Evolutionary conservation across 2,329 filamentous ascomycete genomes (phyloP).

Genomic region (Furcasterigmium sp.): DNA sequence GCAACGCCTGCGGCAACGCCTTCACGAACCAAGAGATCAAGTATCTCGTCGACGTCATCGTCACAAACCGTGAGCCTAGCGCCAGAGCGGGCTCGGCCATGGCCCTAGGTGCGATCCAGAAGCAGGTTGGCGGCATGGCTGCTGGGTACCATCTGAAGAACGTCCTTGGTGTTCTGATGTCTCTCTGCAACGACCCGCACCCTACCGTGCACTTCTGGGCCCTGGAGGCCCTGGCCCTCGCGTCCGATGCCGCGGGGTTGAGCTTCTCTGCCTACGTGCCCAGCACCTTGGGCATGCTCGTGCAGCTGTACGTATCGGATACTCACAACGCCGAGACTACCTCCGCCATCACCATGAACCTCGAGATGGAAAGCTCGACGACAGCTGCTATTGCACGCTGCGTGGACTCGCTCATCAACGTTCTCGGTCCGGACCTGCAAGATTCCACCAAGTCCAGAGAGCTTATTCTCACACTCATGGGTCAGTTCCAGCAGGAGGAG

Average conservation of each 20-base stretch:
- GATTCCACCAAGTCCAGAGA: slow-evolving; percentile 89
- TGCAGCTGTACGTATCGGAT: slow-evolving; percentile 87
- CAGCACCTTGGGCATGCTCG: slow-evolving; percentile 87
- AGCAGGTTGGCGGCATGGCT: slow-evolving; percentile 95
- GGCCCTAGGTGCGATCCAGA: slow-evolving; percentile 88
- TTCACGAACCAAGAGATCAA: slow-evolving; percentile 91
- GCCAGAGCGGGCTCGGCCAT: slow-evolving; percentile 92
- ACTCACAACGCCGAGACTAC: slow-evolving; percentile 82
- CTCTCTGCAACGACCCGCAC: slow-evolving; percentile 90
- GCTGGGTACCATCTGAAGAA: slow-evolving; percentile 95
- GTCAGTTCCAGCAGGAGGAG: slow-evolving; percentile 74
- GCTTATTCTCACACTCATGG: slow-evolving; percentile 80
- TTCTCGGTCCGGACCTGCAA: slow-evolving; percentile 90
- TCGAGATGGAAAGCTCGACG: slow-evolving; percentile 80
- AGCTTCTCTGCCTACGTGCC: slow-evolving; percentile 89
- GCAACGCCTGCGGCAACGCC: slow-evolving; percentile 74
- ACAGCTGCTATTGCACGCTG: slow-evolving; percentile 79
- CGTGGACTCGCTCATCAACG: slow-evolving; percentile 93
- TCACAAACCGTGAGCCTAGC: slow-evolving; percentile 87
- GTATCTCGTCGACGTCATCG: slow-evolving; percentile 87
- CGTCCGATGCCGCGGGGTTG: slow-evolving; percentile 86
- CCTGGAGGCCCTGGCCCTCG: slow-evolving; percentile 77
- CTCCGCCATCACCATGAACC: slow-evolving; percentile 78
- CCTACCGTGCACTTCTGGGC: slow-evolving; percentile 96
- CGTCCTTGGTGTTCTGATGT: slow-evolving; percentile 97